phyloP scores from a whole-genome alignment of 2,329 filamentous ascomycete species.

The Arthrobotrys entomopaga region DNA sequence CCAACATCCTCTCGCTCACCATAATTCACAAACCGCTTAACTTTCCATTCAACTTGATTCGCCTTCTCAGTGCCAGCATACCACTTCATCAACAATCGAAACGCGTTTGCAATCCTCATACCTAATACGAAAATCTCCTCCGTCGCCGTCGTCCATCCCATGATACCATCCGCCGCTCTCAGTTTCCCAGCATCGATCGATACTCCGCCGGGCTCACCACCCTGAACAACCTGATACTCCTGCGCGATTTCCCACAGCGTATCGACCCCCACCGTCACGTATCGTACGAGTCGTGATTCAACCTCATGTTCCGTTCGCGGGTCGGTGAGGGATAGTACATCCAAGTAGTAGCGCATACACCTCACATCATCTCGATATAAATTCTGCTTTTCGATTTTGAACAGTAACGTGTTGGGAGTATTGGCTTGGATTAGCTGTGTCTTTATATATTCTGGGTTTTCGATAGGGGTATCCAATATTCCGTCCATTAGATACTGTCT shows the following conservation, averaged over 20 bases:
- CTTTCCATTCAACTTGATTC: background rate
- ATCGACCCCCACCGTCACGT: constrained; percentile 26
- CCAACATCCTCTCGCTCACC: constrained; percentile 44
- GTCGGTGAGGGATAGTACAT: constrained; percentile 12
- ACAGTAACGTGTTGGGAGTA: constrained; percentile 70
- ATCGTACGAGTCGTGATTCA: constrained; percentile 1
- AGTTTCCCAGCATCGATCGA: constrained; percentile 42
- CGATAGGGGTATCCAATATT: constrained; percentile 55
- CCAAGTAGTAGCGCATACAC: constrained; percentile 67
- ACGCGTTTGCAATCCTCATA: constrained; percentile 39
- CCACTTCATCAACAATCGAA: constrained; percentile 24
- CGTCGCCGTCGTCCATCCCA: constrained; percentile 51
- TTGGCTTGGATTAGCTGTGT: constrained; percentile 67
- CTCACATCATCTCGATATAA: constrained; percentile 86
- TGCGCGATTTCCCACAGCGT: constrained; percentile 48
- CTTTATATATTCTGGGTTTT: constrained; percentile 63
- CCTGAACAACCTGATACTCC: constrained; percentile 23
- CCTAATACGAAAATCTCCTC: constrained; percentile 51
- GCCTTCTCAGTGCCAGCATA: constrained; percentile 2
- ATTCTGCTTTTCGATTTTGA: constrained; percentile 91
- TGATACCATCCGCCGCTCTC: constrained; percentile 39
- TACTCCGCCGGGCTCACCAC: constrained; percentile 34
- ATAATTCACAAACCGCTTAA: constrained; percentile 33
- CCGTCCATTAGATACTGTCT: constrained; percentile 30
- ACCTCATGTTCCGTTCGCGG: background rate